Evolutionary conservation across 257 asterid genomes (phyloP).

Genomic region (Solanum pinnatisectum): DNA sequence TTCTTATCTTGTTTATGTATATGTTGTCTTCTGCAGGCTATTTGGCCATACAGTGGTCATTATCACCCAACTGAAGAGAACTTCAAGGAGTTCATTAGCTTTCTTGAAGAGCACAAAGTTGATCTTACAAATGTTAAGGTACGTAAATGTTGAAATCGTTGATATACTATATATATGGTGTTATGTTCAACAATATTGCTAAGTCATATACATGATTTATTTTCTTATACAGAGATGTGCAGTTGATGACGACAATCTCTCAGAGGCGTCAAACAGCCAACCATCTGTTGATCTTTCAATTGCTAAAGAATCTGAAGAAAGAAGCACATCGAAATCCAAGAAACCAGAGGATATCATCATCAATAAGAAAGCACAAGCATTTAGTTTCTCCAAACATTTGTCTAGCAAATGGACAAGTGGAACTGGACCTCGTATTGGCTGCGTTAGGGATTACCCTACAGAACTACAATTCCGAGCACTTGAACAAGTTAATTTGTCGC

Average conservation of each 20-base stretch:
- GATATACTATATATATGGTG: background rate
- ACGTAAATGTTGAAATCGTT: background rate
- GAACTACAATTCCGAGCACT: slow-evolving; percentile 76
- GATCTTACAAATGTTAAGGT: slow-evolving; percentile 77
- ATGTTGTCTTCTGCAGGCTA: slow-evolving; percentile 36
- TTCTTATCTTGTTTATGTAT: background rate
- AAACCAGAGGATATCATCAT: background rate
- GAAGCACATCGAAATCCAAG: background rate
- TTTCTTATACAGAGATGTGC: slow-evolving; percentile 54
- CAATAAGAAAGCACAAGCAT: slow-evolving; percentile 4
- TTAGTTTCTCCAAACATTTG: slow-evolving; percentile 46
- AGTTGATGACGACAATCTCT: slow-evolving; percentile 58
- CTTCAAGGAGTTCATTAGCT: slow-evolving; percentile 65
- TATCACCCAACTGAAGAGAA: slow-evolving; percentile 89
- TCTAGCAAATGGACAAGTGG: slow-evolving; percentile 86
- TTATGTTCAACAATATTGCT: background rate
- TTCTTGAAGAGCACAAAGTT: slow-evolving; percentile 63
- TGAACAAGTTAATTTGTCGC: slow-evolving; percentile 84
- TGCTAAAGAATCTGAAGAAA: background rate
- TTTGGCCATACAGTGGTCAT: slow-evolving; percentile 95
- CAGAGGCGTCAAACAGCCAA: slow-evolving; percentile 22
- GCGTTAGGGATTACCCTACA: slow-evolving; percentile 76
- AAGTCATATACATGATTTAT: background rate
- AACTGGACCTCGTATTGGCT: slow-evolving; percentile 78
- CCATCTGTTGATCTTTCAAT: slow-evolving; percentile 3